Evolutionary conservation across 768 basidiomycete species (phyloP).

Genomic region (Pleurotus sapidus): DNA sequence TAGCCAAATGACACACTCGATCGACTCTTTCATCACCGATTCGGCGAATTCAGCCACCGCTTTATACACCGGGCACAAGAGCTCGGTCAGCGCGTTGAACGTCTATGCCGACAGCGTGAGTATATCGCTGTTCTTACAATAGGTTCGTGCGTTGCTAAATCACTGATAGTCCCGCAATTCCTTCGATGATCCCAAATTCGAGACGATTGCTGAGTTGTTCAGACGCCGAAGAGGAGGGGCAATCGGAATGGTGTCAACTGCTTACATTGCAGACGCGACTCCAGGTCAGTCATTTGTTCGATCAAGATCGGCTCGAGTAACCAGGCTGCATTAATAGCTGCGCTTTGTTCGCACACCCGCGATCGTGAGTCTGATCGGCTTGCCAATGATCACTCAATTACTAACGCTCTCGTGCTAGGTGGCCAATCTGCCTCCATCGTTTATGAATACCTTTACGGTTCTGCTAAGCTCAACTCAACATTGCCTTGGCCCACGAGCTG

Average conservation of each 20-base stretch:
- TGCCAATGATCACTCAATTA: not conserved
- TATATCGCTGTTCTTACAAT: not conserved
- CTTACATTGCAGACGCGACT: conserved; percentile 41
- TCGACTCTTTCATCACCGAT: conserved; percentile 46
- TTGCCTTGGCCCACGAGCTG: conserved; percentile 40
- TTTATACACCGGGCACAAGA: conserved; percentile 43
- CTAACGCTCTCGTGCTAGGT: conserved; percentile 15
- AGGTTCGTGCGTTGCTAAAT: not conserved
- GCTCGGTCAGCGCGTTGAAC: conserved; percentile 36
- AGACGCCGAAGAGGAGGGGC: conserved; percentile 35
- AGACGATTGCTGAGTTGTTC: conserved; percentile 43
- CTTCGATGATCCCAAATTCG: conserved; percentile 42
- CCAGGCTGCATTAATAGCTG: conserved; percentile 20
- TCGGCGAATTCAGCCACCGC: conserved; percentile 46
- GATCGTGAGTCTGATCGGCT: conserved; percentile 24
- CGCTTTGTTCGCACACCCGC: conserved; percentile 39
- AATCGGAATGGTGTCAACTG: conserved; percentile 44
- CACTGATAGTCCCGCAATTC: conserved; percentile 31
- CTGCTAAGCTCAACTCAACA: conserved; percentile 27
- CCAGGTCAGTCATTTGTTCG: conserved; percentile 24
- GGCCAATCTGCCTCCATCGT: conserved; percentile 29
- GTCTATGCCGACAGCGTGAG: conserved; percentile 41
- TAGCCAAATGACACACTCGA: conserved; percentile 46
- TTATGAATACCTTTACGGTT: conserved; percentile 33
- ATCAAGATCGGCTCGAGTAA: not conserved